A percentile compares a stretch with the other conserved stretches of the same genome.
These are phyloP conservation scores for Lepiota venenata DNA, from an alignment of 768 basidiomycete species.

Conservation along the genomic window DNA sequence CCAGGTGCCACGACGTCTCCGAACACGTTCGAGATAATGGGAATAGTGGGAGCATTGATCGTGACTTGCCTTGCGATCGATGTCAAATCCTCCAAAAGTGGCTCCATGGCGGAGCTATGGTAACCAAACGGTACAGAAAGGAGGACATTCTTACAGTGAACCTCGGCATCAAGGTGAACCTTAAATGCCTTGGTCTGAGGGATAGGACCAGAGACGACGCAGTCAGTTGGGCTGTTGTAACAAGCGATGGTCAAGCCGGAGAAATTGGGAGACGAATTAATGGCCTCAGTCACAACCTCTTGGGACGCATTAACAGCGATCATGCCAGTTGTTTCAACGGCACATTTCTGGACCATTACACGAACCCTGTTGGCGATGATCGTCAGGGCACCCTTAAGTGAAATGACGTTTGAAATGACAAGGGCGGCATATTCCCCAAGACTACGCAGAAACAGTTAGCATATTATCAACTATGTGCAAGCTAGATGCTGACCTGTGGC, in stretches of 20 bases:
- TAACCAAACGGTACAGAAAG: slow-evolving; percentile 60
- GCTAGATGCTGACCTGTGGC: slow-evolving; percentile 56
- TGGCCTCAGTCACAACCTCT: slow-evolving; percentile 27
- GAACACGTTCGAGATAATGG: slow-evolving; percentile 59
- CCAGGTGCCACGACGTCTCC: slow-evolving; percentile 53
- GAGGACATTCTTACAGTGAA: slow-evolving; percentile 26
- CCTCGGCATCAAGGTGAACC: slow-evolving; percentile 33
- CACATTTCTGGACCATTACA: slow-evolving; percentile 50
- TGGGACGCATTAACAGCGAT: slow-evolving; percentile 45
- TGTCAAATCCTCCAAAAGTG: slow-evolving; percentile 48
- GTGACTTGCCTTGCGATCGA: slow-evolving; percentile 32
- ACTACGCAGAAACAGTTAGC: slow-evolving; percentile 29
- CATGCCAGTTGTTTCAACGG: slow-evolving; percentile 51
- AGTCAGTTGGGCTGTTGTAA: slow-evolving; percentile 55
- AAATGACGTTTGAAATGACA: slow-evolving; percentile 56
- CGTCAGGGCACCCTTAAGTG: slow-evolving; percentile 51
- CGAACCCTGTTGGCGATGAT: slow-evolving; percentile 57
- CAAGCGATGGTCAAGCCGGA: slow-evolving; percentile 50
- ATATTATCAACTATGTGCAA: neutral
- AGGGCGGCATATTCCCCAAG: slow-evolving; percentile 77
- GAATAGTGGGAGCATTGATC: slow-evolving; percentile 47
- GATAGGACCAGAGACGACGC: slow-evolving; percentile 57
- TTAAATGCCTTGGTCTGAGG: slow-evolving; percentile 40
- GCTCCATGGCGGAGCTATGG: slow-evolving; percentile 64
- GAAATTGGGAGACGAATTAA: slow-evolving; percentile 31